A percentile compares a stretch with the other conserved stretches of the same genome.
Evolutionary conservation across 257 asterid genomes (phyloP).

Genomic region (Cynanchum wilfordii): DNA sequence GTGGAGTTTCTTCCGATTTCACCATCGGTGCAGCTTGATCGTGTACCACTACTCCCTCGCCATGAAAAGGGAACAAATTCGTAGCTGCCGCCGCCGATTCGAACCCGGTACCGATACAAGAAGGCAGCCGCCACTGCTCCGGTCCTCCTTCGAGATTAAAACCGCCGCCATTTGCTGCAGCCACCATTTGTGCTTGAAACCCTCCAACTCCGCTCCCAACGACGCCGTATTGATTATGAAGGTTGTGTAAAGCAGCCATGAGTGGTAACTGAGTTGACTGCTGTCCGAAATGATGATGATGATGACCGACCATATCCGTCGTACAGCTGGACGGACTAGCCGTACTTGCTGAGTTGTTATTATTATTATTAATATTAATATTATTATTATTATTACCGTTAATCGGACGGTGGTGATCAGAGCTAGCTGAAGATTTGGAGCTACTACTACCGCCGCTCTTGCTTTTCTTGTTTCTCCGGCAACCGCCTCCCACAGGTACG

Average conservation of each 20-base stretch:
- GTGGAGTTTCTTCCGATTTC: constrained; percentile 29
- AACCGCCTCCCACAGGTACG: constrained; percentile 49
- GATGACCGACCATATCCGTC: constrained; percentile 19
- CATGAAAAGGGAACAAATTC: constrained; percentile 29
- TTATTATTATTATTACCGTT: constrained; percentile 9
- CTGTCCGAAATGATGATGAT: constrained; percentile 9
- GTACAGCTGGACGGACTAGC: constrained; percentile 26
- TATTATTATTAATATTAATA: constrained; percentile 6
- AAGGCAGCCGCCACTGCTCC: constrained; percentile 29
- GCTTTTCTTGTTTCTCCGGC: constrained; percentile 42
- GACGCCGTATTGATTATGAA: constrained; percentile 24
- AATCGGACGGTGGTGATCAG: constrained; percentile 1
- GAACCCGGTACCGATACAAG: constrained; percentile 16
- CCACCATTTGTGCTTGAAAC: constrained; percentile 22
- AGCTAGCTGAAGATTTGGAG: constrained; percentile 20
- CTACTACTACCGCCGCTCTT: constrained; percentile 18
- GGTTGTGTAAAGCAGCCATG: constrained; percentile 34
- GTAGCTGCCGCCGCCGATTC: constrained; percentile 4
- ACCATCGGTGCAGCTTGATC: constrained; percentile 23
- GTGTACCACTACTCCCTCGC: constrained; percentile 19
- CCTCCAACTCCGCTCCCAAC: constrained; percentile 16
- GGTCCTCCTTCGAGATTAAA: constrained; percentile 28
- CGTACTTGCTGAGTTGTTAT: constrained; percentile 14
- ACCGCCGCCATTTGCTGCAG: constrained; percentile 20
- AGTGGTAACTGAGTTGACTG: constrained; percentile 25